A percentile compares a stretch with the other conserved stretches of the same genome.
phyloP scores from a whole-genome alignment of 2,329 filamentous ascomycete genomes.

The Phialophora expanda region DNA sequence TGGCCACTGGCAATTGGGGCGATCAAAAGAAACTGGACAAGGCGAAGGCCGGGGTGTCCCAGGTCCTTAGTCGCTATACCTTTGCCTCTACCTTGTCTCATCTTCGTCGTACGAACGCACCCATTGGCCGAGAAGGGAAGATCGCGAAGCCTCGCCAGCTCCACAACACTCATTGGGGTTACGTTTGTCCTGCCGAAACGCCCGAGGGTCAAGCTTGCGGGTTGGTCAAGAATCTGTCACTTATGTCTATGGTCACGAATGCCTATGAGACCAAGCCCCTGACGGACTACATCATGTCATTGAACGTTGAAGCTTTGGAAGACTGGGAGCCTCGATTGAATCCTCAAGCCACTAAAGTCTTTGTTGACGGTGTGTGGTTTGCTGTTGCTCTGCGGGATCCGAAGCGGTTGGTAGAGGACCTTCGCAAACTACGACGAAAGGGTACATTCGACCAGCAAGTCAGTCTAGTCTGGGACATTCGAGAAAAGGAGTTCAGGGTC shows the following conservation, averaged over 20 bases:
- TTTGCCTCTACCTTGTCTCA: constrained; percentile 96
- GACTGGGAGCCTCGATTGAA: constrained; percentile 87
- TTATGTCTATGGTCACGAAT: constrained; percentile 98
- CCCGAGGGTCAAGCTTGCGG: constrained; percentile 98
- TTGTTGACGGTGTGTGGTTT: constrained; percentile 98
- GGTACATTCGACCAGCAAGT: constrained; percentile 89
- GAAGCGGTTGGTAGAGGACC: constrained; percentile 78
- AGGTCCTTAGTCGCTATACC: constrained; percentile 97
- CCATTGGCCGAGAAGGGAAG: constrained; percentile 96
- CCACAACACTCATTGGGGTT: constrained; percentile 98
- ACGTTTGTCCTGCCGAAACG: constrained; percentile 96
- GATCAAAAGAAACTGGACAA: constrained; percentile 98
- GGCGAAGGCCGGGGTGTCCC: constrained; percentile 94
- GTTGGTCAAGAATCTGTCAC: constrained; percentile 93
- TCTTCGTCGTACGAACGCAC: constrained; percentile 95
- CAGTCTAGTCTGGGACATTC: constrained; percentile 92
- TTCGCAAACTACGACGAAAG: constrained; percentile 77
- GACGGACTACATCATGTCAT: constrained; percentile 91
- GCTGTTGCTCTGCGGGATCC: constrained; percentile 85
- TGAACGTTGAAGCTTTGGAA: constrained; percentile 95
- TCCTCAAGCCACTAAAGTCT: constrained; percentile 94
- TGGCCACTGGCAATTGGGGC: constrained; percentile 98
- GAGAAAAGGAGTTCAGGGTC: constrained; percentile 97
- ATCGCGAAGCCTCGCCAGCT: constrained; percentile 96
- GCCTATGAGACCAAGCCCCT: constrained; percentile 89